phyloP scores from a whole-genome alignment of 179 eudicot species.

The Amaranthus tricolor region DNA sequence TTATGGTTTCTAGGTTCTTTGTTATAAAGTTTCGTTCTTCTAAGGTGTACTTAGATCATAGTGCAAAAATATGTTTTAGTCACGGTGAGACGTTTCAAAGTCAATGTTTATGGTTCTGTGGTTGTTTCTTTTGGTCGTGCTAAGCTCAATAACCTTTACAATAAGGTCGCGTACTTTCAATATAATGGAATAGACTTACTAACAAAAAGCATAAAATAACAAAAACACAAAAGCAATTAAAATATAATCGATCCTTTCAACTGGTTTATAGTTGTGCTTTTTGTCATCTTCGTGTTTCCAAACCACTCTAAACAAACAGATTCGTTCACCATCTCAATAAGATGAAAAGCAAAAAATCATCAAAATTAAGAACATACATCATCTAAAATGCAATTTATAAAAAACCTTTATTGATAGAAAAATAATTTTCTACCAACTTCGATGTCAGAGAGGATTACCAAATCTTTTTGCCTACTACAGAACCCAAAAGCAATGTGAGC shows the following conservation, averaged over 20 bases:
- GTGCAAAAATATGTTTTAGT: too few species aligned
- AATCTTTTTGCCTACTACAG: conserved; percentile 73
- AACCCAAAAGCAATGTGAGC: conserved; percentile 94
- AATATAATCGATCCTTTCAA: background rate
- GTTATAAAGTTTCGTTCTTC: too few species aligned
- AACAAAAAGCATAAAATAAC: background rate
- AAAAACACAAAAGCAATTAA: background rate
- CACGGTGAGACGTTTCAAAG: too few species aligned
- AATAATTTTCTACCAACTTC: background rate
- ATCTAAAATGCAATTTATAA: background rate
- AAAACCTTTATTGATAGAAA: background rate
- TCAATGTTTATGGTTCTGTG: too few species aligned
- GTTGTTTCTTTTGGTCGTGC: too few species aligned
- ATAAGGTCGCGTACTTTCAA: too few species aligned
- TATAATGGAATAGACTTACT: too few species aligned
- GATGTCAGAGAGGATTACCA: conserved; percentile 53
- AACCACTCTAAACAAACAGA: background rate
- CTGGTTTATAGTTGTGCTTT: background rate
- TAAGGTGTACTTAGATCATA: too few species aligned
- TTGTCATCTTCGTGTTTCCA: background rate
- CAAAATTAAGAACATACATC: background rate
- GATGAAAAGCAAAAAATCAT: background rate
- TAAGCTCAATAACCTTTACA: too few species aligned
- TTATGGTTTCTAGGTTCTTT: too few species aligned
- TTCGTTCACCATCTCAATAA: background rate